Base-by-base conservation (phyloP, 768 basidiomycete genomes). In the Auricularia cornea region DNA sequence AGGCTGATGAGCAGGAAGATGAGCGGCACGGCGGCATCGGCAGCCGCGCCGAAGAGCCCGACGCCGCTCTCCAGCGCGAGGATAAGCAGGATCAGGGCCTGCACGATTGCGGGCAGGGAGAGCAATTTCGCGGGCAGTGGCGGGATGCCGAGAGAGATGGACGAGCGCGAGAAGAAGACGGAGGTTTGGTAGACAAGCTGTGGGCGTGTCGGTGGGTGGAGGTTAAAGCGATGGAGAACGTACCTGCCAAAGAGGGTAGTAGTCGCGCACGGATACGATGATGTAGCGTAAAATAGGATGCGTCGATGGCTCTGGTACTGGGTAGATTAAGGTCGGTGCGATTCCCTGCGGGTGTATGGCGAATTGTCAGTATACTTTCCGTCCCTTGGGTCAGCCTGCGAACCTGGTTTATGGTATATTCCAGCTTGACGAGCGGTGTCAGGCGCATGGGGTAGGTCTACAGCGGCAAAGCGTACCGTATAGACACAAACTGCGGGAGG, bases 181-280 rank as follows among this genome's bases (percentile, higher is more conserved):
- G 91, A 91, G 26, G 90, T 84, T 79, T 92, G 92, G 70, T 94
- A 94, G 31, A 93, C 84, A 41, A 94, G 83, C 86, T 92, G 66
- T 63, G 63, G 67, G 18, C 66, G 67, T 57, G 64, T 16, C 30
- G 51, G 48, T 30, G 56, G 20, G 30, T 32, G 3, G 30, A 41
- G 61, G 33, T 18, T 40, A 14, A 62, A 59, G 32, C 28, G 16
- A 0, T n/a, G 29, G 23, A 23, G 6, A 20, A 64, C 80, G 29
- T 65, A 88, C 90, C 86, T 93, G 92, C 91, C 94, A 97, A 44
- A 96, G 82, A 1, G 94, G 94, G 75, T 98, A 98, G 72, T 94
- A 98, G 70, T 98, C 96, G 40, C 93, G 82, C 23, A 94, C 80
- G 1, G 84, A 86, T 69, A 90, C 85, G 63, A 98, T 91, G 64